Evolutionary conservation across 441 rosid species (phyloP).

Genomic region (Corymbia calophylla): DNA sequence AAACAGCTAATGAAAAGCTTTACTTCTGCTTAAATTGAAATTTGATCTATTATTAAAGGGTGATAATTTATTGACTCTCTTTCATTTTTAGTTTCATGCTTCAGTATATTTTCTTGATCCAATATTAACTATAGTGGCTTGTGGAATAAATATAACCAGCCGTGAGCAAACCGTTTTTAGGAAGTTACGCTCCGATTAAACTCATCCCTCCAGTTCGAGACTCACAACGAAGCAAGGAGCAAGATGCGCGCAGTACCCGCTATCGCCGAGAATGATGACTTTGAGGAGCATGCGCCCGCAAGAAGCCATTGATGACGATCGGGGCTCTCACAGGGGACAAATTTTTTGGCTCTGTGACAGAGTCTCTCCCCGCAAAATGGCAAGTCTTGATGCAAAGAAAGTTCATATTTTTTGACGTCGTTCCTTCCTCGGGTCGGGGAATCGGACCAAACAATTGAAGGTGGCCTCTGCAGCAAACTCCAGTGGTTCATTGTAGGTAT

Average conservation of each 20-base stretch:
- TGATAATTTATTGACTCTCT: neutral
- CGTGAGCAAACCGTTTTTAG: neutral
- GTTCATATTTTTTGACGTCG: neutral
- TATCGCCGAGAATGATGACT: neutral
- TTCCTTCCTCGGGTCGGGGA: neutral
- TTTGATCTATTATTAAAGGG: neutral
- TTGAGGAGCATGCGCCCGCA: neutral
- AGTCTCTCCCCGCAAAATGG: too few relatives aligned
- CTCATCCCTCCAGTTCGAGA: neutral
- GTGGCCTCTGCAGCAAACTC: too few relatives aligned
- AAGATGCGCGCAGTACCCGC: neutral
- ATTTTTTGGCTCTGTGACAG: too few relatives aligned
- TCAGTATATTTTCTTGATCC: neutral
- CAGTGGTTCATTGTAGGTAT: neutral
- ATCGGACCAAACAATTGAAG: neutral
- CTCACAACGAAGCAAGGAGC: neutral
- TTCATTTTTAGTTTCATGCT: neutral
- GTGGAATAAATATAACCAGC: neutral
- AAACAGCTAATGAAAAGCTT: neutral
- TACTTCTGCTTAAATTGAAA: neutral
- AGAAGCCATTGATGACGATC: neutral
- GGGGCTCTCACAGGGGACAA: neutral
- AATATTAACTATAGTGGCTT: neutral
- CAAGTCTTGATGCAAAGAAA: neutral
- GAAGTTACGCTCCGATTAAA: neutral